A percentile compares a stretch with the other conserved stretches of the same genome.
Evolutionary conservation across 352 stramenopile species (phyloP).

Genomic region (Phytophthora citricola): DNA sequence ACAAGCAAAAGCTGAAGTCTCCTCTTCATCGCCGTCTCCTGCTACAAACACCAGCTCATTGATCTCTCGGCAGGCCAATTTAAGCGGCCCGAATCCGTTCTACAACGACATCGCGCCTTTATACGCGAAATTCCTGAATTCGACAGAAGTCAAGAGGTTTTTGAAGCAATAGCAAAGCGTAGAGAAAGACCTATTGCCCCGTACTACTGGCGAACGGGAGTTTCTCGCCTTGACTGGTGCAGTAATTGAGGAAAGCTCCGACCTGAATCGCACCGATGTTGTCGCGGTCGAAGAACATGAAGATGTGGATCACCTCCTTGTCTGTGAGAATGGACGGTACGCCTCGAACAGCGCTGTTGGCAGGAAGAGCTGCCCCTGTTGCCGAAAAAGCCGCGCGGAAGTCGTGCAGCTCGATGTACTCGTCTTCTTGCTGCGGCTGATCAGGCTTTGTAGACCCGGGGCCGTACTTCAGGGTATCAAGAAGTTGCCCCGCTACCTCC

Average conservation of each 20-base stretch:
- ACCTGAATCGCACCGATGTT: constrained; percentile 69
- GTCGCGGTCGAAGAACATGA: constrained; percentile 81
- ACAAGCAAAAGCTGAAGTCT: not conserved
- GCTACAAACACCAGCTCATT: constrained; percentile 2
- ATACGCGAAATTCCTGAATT: constrained; percentile 79
- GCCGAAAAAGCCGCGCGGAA: constrained; percentile 48
- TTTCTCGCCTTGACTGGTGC: constrained; percentile 27
- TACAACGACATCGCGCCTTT: constrained; percentile 79
- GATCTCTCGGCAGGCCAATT: constrained; percentile 22
- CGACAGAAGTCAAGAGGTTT: constrained; percentile 65
- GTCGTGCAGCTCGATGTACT: constrained; percentile 55
- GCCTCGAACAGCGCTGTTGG: constrained; percentile 5
- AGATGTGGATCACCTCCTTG: constrained; percentile 73
- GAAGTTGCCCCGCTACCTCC: constrained; percentile 32
- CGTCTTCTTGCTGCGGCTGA: constrained; percentile 28
- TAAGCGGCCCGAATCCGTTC: constrained; percentile 56
- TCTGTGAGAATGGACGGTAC: constrained; percentile 41
- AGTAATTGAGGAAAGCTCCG: constrained; percentile 50
- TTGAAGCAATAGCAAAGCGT: constrained; percentile 43
- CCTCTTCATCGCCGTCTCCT: not conserved
- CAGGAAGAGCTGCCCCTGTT: constrained; percentile 11
- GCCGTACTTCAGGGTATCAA: constrained; percentile 23
- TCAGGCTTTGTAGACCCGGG: not conserved
- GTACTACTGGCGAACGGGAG: constrained; percentile 27
- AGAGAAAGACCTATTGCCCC: not conserved